Evolutionary conservation across 225 moss, liverwort and hornwort genomes (phyloP).

Genomic region (Sphagnum contortum): DNA sequence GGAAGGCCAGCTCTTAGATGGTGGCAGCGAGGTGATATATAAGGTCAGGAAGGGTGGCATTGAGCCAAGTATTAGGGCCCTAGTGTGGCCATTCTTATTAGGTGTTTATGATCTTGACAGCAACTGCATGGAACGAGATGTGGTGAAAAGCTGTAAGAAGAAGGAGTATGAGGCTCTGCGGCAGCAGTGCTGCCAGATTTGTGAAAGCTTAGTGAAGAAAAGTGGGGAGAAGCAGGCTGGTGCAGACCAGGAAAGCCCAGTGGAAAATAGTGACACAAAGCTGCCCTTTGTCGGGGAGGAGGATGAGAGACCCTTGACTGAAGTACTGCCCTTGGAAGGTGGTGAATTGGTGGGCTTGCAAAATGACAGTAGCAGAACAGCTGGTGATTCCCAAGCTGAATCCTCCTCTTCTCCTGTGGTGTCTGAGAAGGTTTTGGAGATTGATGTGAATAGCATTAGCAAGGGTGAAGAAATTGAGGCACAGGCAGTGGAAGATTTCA

Average conservation of each 20-base stretch:
- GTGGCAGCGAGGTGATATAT: constrained; percentile 39
- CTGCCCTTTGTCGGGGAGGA: background rate
- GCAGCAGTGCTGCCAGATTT: constrained; percentile 24
- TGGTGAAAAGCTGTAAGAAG: constrained; percentile 32
- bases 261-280: background rate
- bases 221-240: background rate
- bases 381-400: constrained; percentile 1
- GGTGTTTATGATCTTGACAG: constrained; percentile 76
- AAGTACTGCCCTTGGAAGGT: background rate
- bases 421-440: background rate
- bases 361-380: background rate
- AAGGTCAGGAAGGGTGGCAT: constrained; percentile 76
- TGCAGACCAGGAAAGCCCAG: background rate
- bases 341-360: background rate
- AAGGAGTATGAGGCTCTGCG: constrained; percentile 45
- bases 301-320: constrained; percentile 1
- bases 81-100: constrained; percentile 94
- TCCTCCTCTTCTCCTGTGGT: background rate
- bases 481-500: constrained; percentile 67
- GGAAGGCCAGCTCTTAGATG: constrained; percentile 50
- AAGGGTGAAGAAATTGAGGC: constrained; percentile 13
- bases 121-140: constrained; percentile 58
- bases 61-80: constrained; percentile 58
- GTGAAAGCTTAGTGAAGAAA: constrained; percentile 26
- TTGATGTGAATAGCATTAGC: background rate